Conservation (phyloP, 2,329 filamentous ascomycete genomes). For the Pseudocercospora pini-densiflorae region DNA sequence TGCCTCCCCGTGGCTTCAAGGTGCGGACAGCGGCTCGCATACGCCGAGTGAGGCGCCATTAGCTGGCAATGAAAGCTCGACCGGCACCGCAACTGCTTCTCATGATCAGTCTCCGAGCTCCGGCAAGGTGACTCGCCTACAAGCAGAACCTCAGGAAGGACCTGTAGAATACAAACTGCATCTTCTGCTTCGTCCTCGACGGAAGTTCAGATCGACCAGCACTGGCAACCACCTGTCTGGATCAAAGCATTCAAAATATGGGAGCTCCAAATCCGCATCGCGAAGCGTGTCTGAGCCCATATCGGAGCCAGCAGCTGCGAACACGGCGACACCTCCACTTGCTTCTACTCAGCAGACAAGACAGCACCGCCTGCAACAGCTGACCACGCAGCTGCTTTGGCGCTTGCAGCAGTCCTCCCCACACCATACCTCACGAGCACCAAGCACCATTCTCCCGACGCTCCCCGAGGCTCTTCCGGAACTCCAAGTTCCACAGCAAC, state of each 20-base stretch:
- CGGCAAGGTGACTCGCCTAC: constrained; percentile 68
- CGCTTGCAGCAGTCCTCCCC: constrained; percentile 92
- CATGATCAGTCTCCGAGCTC: background rate
- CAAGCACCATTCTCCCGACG: constrained; percentile 74
- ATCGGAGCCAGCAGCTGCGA: constrained; percentile 28
- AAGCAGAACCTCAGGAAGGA: constrained; percentile 90
- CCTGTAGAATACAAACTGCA: constrained; percentile 98
- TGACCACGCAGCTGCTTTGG: constrained; percentile 96
- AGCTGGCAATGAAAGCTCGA: background rate
- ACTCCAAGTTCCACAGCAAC: constrained; percentile 60
- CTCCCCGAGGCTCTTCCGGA: constrained; percentile 70
- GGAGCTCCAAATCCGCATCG: constrained; percentile 22
- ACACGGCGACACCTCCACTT: constrained; percentile 13
- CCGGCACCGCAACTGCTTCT: background rate
- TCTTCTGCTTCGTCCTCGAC: constrained; percentile 77
- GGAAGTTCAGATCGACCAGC: constrained; percentile 73
- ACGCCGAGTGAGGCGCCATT: background rate
- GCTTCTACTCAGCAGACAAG: constrained; percentile 66
- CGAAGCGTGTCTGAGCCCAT: constrained; percentile 35
- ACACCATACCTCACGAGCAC: constrained; percentile 80
- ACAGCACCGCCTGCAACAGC: constrained; percentile 82
- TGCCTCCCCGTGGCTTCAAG: constrained; percentile 82
- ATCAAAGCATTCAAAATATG: constrained; percentile 53
- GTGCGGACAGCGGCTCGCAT: constrained; percentile 9
- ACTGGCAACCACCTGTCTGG: constrained; percentile 61